A percentile compares a stretch with the other conserved stretches of the same genome.
Evolutionary conservation across 805 yeast genomes (phyloP).

Genomic region (Debaryomyces castellii): DNA sequence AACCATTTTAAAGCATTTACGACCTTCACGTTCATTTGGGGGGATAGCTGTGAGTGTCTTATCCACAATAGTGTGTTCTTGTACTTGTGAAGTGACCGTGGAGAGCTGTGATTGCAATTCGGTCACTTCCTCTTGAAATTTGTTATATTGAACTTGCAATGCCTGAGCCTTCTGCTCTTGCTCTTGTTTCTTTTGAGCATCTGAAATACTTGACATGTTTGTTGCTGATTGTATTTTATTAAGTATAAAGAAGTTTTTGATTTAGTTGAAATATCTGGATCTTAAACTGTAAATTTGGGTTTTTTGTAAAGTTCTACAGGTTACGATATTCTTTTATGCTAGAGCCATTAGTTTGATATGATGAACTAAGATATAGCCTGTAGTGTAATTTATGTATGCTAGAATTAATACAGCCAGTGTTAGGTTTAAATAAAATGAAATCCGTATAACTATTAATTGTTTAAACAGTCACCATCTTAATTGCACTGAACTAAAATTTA

Average conservation of each 20-base stretch:
- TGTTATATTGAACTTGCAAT: slow-evolving; percentile 42
- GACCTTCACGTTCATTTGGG: slow-evolving; percentile 38
- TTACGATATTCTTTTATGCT: neutral
- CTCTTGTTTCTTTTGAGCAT: slow-evolving; percentile 13
- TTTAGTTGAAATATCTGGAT: neutral
- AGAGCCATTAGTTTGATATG: too few relatives aligned
- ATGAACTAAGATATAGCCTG: neutral
- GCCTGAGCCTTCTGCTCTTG: slow-evolving; percentile 37
- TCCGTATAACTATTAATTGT: too few relatives aligned
- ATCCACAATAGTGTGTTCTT: slow-evolving; percentile 43
- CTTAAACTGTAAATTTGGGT: neutral
- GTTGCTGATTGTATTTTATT: neutral
- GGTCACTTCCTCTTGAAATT: slow-evolving; percentile 36
- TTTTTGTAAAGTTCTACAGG: neutral
- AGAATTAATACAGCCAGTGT: too few relatives aligned
- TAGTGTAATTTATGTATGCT: neutral
- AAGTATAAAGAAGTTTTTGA: neutral
- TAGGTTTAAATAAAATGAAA: too few relatives aligned
- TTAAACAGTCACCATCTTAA: too few relatives aligned
- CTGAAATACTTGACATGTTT: slow-evolving; percentile 6
- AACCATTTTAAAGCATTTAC: slow-evolving; percentile 89
- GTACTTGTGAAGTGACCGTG: slow-evolving; percentile 34
- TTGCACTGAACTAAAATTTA: too few relatives aligned
- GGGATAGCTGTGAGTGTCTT: slow-evolving; percentile 36
- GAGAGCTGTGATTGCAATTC: slow-evolving; percentile 39